A percentile compares a stretch with the other conserved stretches of the same genome.
Conservation (phyloP, 2,329 filamentous ascomycete genomes). For the Xylariaceae sp. region DNA sequence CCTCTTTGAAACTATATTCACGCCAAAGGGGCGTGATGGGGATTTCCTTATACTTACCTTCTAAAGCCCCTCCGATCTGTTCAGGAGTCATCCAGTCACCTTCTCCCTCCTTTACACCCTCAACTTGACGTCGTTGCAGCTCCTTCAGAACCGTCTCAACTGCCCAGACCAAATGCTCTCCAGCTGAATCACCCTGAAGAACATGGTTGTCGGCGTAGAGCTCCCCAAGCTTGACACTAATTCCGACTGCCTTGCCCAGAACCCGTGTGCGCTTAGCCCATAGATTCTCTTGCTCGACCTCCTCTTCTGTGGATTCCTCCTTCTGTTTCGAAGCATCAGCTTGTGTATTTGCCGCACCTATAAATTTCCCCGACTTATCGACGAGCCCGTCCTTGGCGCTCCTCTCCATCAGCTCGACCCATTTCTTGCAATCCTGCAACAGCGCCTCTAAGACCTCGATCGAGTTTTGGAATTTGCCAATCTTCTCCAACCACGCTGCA, state of each 20-base stretch:
- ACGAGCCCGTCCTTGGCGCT: slow-evolving; percentile 55
- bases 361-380: slow-evolving; percentile 48
- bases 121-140: slow-evolving; percentile 67
- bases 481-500: slow-evolving; percentile 79
- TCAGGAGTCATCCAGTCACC: slow-evolving; percentile 73
- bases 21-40: neutral
- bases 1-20: neutral
- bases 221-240: slow-evolving; percentile 84
- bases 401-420: slow-evolving; percentile 63
- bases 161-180: slow-evolving; percentile 78
- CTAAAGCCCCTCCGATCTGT: slow-evolving; percentile 76
- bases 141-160: slow-evolving; percentile 83
- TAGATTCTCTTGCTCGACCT: slow-evolving; percentile 52
- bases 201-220: slow-evolving; percentile 81
- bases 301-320: slow-evolving; percentile 19
- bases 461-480: slow-evolving; percentile 72
- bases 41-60: slow-evolving; percentile 54
- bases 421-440: slow-evolving; percentile 69
- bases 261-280: slow-evolving; percentile 69
- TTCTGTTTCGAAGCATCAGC: slow-evolving; percentile 20
- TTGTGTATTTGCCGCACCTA: slow-evolving; percentile 25
- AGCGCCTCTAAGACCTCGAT: slow-evolving; percentile 82
- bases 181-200: slow-evolving; percentile 74
- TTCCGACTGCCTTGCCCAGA: slow-evolving; percentile 74
- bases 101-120: slow-evolving; percentile 74